phyloP scores from a whole-genome alignment of 164 flowering plant species.

The Annona squamosa region DNA sequence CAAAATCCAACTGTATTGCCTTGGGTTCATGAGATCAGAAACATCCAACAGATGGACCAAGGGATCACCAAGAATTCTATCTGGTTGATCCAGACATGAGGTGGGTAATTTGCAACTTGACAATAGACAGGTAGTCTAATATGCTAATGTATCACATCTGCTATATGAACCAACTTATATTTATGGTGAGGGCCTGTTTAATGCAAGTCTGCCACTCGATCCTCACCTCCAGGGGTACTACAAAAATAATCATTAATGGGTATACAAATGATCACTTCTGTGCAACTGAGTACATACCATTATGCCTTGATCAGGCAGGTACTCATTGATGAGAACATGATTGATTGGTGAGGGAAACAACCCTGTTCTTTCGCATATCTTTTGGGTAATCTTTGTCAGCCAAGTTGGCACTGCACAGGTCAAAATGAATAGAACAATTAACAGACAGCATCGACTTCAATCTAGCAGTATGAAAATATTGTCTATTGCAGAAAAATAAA shows the following conservation, averaged over 20 bases:
- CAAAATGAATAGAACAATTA: neutral
- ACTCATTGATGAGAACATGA: constrained; percentile 94
- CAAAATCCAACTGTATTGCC: no score
- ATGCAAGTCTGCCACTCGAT: neutral
- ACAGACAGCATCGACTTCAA: neutral
- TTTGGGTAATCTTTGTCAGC: constrained; percentile 55
- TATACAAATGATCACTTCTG: no score
- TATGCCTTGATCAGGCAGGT: constrained; percentile 89
- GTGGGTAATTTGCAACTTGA: no score
- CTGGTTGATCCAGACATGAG: no score
- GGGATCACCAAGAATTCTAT: neutral
- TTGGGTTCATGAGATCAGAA: no score
- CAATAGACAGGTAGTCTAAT: no score
- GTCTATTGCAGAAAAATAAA: neutral
- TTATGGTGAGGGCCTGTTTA: neutral
- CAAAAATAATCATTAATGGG: no score
- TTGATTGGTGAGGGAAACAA: constrained; percentile 75
- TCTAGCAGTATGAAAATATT: neutral
- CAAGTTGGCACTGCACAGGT: constrained; percentile 72
- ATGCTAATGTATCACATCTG: neutral
- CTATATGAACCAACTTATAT: neutral
- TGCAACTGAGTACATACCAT: constrained; percentile 46
- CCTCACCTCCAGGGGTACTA: no score
- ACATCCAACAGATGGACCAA: neutral
- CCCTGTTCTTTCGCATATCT: constrained; percentile 48